Percentiles rank a stretch among this genome's conserved stretches.
These are phyloP conservation scores for Pythium dissimile DNA, from an alignment of 352 stramenopile species.

Conservation along the genomic window DNA sequence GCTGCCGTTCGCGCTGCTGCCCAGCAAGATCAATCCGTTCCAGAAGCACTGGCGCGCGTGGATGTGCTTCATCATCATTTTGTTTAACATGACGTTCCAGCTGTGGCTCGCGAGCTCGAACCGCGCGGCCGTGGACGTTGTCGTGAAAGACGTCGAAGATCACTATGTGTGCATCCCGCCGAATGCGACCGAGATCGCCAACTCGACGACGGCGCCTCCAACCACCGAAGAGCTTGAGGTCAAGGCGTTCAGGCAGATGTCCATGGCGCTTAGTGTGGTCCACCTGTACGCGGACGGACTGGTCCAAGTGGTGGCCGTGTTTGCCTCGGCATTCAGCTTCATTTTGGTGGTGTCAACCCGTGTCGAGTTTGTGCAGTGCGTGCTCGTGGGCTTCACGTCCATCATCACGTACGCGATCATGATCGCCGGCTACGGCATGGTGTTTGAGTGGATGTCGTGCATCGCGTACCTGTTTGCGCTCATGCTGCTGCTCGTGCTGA, in stretches of 20 bases:
- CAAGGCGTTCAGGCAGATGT: constrained; percentile 13
- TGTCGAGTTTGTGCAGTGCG: constrained; percentile 86
- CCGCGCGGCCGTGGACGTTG: constrained; percentile 46
- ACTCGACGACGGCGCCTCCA: constrained; percentile 20
- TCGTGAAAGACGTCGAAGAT: constrained; percentile 31
- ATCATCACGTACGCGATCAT: constrained; percentile 60
- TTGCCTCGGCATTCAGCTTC: constrained; percentile 76
- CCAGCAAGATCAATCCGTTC: constrained; percentile 61
- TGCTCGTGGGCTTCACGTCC: constrained; percentile 57
- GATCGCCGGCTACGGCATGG: constrained; percentile 46
- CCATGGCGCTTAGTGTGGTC: constrained; percentile 33
- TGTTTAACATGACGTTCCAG: constrained; percentile 77
- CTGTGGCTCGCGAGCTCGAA: constrained; percentile 66
- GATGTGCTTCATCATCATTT: constrained; percentile 71
- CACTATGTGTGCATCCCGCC: constrained; percentile 38
- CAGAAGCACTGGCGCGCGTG: constrained; percentile 72
- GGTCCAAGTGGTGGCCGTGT: constrained; percentile 60
- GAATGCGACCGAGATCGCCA: constrained; percentile 29
- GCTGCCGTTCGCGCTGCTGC: constrained; percentile 72
- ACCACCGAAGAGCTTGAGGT: constrained; percentile 26
- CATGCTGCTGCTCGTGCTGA: constrained; percentile 72
- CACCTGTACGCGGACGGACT: constrained; percentile 56
- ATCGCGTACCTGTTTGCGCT: constrained; percentile 59
- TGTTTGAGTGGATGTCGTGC: constrained; percentile 68
- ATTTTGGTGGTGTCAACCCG: constrained; percentile 82